Conservation (phyloP, 768 basidiomycete genomes). For the Trametes maxima region DNA sequence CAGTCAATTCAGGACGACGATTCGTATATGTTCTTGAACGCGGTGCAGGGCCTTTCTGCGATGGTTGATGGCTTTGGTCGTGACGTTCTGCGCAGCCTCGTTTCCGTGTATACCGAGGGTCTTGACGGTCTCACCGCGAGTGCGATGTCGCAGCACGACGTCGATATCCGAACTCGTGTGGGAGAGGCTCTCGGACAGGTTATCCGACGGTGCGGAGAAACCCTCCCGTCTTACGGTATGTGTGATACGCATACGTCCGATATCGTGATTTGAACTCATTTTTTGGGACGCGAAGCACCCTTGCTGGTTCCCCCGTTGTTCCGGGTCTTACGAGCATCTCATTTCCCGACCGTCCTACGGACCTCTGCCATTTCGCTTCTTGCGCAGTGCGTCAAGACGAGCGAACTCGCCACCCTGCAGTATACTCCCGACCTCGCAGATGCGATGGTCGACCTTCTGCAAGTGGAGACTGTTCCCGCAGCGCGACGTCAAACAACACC, state of each 20-base stretch:
- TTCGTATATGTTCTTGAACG: conserved; percentile 93
- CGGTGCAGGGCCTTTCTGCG: conserved; percentile 84
- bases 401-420: conserved; percentile 59
- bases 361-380: conserved; percentile 71
- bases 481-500: conserved; percentile 2
- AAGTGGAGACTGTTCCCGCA: conserved; percentile 53
- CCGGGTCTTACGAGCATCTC: conserved; percentile 54
- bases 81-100: conserved; percentile 66
- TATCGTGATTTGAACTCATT: not conserved
- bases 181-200: conserved; percentile 87
- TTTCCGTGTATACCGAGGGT: conserved; percentile 64
- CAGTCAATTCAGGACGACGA: conserved; percentile 88
- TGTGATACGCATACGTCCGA: not conserved
- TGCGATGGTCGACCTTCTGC: conserved; percentile 78
- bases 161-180: conserved; percentile 74
- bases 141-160: conserved; percentile 55
- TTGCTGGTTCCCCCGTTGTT: conserved; percentile 75
- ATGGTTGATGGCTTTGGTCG: conserved; percentile 80
- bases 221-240: conserved; percentile 68
- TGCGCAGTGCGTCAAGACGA: conserved; percentile 69
- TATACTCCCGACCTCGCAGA: conserved; percentile 64
- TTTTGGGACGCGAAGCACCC: conserved; percentile 52
- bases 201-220: conserved; percentile 70
- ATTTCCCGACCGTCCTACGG: conserved; percentile 74
- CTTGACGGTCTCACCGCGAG: conserved; percentile 52